These are phyloP conservation scores for Phylloporus sp. DNA, from an alignment of 1,284 basidiomycete species.

Conservation along the genomic window DNA sequence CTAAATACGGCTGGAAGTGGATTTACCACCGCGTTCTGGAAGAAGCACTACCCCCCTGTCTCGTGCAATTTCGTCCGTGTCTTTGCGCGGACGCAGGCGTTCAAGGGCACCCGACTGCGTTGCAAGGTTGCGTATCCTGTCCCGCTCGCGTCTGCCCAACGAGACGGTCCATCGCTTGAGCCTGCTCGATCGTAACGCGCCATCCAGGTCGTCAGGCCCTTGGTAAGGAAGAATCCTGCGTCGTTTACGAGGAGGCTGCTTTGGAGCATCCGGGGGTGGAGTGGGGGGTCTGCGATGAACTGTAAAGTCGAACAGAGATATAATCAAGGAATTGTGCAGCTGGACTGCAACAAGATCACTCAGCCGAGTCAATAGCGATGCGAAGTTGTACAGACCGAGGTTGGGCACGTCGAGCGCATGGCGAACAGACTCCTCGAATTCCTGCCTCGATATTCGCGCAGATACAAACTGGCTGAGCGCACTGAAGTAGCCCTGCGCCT, in stretches of 20 bases:
- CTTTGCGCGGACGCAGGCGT: conserved; percentile 50
- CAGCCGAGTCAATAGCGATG: conserved; percentile 15
- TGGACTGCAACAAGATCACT: conserved; percentile 56
- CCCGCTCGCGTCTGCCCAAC: conserved; percentile 75
- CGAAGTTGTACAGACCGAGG: conserved; percentile 53
- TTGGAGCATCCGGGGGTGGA: conserved; percentile 65
- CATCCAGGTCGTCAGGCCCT: conserved; percentile 61
- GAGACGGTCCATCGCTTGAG: conserved; percentile 80
- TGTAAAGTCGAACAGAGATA: conserved; percentile 81
- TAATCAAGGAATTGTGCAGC: conserved; percentile 81
- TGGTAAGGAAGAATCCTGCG: conserved; percentile 74
- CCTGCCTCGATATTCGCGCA: conserved; percentile 71
- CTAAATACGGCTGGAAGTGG: not conserved
- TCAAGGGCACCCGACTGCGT: conserved; percentile 50
- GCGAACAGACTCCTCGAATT: conserved; percentile 77
- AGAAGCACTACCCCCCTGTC: conserved; percentile 73
- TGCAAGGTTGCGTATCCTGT: conserved; percentile 66
- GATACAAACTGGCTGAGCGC: conserved; percentile 71
- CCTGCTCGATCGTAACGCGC: conserved; percentile 65
- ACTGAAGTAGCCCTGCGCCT: conserved; percentile 68
- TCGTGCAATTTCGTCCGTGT: conserved; percentile 71
- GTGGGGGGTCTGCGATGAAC: conserved; percentile 71
- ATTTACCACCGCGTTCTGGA: conserved; percentile 68
- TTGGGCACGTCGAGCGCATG: conserved; percentile 68
- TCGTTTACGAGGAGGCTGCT: conserved; percentile 76